Conservation (phyloP, 768 basidiomycete genomes). For the Auricularia cornea region DNA sequence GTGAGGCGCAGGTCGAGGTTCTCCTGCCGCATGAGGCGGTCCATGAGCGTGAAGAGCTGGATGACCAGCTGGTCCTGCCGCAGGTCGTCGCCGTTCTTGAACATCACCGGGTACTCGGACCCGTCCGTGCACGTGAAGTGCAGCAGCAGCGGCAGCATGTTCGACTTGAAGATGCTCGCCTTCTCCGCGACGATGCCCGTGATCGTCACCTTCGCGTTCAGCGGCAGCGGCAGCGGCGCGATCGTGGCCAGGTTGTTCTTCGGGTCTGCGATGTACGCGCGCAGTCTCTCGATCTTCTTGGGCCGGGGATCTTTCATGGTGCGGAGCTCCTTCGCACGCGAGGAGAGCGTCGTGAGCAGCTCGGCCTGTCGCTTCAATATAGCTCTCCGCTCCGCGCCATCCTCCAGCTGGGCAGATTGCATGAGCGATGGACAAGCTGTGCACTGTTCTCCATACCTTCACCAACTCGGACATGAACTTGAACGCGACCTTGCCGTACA, state of each 20-base stretch:
- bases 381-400: constrained; percentile 75
- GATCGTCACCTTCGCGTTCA: constrained; percentile 79
- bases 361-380: constrained; percentile 88
- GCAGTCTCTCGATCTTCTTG: constrained; percentile 95
- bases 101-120: constrained; percentile 87
- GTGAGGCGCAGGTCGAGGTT: constrained; percentile 88
- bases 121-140: constrained; percentile 84
- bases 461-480: constrained; percentile 83
- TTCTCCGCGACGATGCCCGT: constrained; percentile 86
- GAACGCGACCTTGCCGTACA: constrained; percentile 87
- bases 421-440: neutral
- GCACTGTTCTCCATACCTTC: constrained; percentile 46
- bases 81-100: constrained; percentile 98
- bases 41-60: constrained; percentile 98
- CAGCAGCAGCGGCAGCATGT: constrained; percentile 83
- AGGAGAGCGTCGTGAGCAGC: constrained; percentile 76
- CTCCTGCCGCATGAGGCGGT: constrained; percentile 84
- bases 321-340: constrained; percentile 79
- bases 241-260: constrained; percentile 80
- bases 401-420: constrained; percentile 42
- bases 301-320: constrained; percentile 87
- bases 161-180: constrained; percentile 95
- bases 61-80: constrained; percentile 97
- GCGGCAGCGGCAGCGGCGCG: constrained; percentile 71
- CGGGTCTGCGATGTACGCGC: constrained; percentile 72